Percentiles rank a stretch among this genome's conserved stretches.
These are phyloP conservation scores for Schoenoplectus tabernaemontani DNA, from an alignment of 202 grass and related monocot species.

Conservation along the genomic window DNA sequence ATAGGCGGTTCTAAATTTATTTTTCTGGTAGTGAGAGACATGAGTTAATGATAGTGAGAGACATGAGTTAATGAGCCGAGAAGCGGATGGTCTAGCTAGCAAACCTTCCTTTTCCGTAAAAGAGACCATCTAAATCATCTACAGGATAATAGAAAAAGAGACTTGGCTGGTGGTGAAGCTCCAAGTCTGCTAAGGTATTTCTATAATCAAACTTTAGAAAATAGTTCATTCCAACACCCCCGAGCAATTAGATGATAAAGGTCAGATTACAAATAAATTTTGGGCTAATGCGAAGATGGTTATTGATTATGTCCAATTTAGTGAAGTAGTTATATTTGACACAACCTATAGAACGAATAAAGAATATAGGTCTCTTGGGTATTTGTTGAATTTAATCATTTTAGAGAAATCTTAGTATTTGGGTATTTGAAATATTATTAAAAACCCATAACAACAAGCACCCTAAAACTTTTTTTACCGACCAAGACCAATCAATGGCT, in stretches of 20 bases:
- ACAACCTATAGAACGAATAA: slow-evolving; percentile 27
- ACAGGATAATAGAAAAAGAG: too few relatives aligned
- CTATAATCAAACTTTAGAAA: not conserved
- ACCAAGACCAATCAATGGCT: slow-evolving; percentile 7
- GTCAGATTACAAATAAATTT: slow-evolving; percentile 30
- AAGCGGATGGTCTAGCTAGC: too few relatives aligned
- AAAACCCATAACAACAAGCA: slow-evolving; percentile 14
- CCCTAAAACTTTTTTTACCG: slow-evolving; percentile 25
- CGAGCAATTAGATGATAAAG: slow-evolving; percentile 23
- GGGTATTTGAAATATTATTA: slow-evolving; percentile 29
- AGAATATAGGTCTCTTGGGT: not conserved
- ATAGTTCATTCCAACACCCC: slow-evolving; percentile 18
- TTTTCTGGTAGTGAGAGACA: too few relatives aligned
- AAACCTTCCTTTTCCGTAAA: too few relatives aligned
- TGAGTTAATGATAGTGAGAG: too few relatives aligned
- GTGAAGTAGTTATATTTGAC: slow-evolving; percentile 24
- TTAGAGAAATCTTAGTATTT: slow-evolving; percentile 8
- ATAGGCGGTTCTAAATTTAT: too few relatives aligned
- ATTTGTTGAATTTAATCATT: slow-evolving; percentile 25
- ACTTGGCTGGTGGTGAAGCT: slow-evolving; percentile 24
- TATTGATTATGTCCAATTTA: slow-evolving; percentile 25
- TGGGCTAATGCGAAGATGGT: slow-evolving; percentile 34
- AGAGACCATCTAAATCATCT: too few relatives aligned
- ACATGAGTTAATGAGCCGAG: too few relatives aligned
- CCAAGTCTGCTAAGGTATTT: slow-evolving; percentile 18